Evolutionary conservation across 2,329 filamentous ascomycete genomes (phyloP).

Genomic region (Aspergillus pseudoviridinutans): DNA sequence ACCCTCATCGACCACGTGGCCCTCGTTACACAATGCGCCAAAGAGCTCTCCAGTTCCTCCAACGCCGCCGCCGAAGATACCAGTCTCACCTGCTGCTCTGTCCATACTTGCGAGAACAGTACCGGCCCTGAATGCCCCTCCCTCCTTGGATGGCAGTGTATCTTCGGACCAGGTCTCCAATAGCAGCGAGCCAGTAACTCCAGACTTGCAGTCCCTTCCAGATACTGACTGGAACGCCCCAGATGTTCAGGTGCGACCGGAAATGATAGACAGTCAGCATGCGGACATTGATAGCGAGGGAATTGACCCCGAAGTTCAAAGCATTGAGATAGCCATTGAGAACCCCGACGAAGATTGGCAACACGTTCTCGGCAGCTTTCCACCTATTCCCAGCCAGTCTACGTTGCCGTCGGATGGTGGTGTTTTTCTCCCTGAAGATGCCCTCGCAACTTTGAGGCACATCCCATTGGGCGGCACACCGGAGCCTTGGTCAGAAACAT

Average conservation of each 20-base stretch:
- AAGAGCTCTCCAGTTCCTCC: constrained; percentile 46
- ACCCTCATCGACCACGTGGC: constrained; percentile 55
- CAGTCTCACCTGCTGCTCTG: constrained; percentile 71
- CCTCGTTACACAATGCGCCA: constrained; percentile 51
- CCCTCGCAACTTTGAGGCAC: constrained; percentile 74
- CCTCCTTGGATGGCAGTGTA: constrained; percentile 84
- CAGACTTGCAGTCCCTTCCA: constrained; percentile 59
- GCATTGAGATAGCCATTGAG: constrained; percentile 37
- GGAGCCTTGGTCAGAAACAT: constrained; percentile 38
- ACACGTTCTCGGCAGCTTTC: constrained; percentile 39
- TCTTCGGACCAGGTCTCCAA: constrained; percentile 82
- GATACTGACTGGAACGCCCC: constrained; percentile 58
- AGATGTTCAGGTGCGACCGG: constrained; percentile 32
- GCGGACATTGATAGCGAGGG: constrained; percentile 22
- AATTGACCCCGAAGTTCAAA: constrained; percentile 24
- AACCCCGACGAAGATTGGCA: constrained; percentile 57
- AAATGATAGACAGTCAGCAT: constrained; percentile 27
- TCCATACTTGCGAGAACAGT: constrained; percentile 68
- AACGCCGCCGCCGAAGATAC: constrained; percentile 54
- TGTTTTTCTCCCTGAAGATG: constrained; percentile 71
- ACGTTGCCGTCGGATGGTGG: constrained; percentile 44
- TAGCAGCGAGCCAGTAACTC: constrained; percentile 80
- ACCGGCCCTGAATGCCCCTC: constrained; percentile 73
- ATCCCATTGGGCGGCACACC: constrained; percentile 55
- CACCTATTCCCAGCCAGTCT: constrained; percentile 30